Base-by-base conservation (phyloP, 1,139 yeast species). In the Yamadazyma kanchanaburiensis region DNA sequence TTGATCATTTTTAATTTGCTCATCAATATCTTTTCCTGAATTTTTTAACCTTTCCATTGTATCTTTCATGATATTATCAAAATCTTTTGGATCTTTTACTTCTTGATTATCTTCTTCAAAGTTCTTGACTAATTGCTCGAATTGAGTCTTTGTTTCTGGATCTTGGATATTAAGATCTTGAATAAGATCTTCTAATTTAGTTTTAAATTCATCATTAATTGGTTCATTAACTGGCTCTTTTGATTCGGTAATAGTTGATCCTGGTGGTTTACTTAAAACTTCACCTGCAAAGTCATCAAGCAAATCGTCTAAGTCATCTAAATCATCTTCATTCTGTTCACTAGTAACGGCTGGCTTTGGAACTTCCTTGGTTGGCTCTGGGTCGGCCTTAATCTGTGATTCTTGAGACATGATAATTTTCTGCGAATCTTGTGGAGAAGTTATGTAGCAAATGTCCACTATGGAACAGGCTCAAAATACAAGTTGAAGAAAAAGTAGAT, bases 211-310 rank as follows among this genome's bases (percentile, higher is more conserved):
- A 5, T 45, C 29, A 4, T 25, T 24, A 24, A 23, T 37, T 17
- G 15, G 28, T 46, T 81, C 68, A 26, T 74, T 71, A 51, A 74
- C 71, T 64, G 86, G 86, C 46, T 84, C 94, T 37, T 76, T 75
- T 26, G 95, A 95, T 25, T 95, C 38, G 26, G 95, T 95, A 10
- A 30, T 22, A 15, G 32, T 25, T 50, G 67, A 53, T 7, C 80
- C 83, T 0, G 83, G 81, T 2, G 87, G 81, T 44, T 76, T 68
- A 42, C 72, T 72, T 39, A 83, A 64, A 2, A 83, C 76, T 43
- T 82, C 88, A 36, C 82, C 86, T 25, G 87, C 89, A 53, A 81
- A 81, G 35, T 82, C 88, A 46, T 81, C 88, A 30, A 83, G 60
- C 37, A 80, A 66, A 44, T 80, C 89, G 43, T 82, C 94, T 43